Evolutionary conservation across 2,329 filamentous ascomycete genomes (phyloP), one percentile per base, ranked within the genome.

Genomic region (Arachnopeziza araneosa): DNA sequence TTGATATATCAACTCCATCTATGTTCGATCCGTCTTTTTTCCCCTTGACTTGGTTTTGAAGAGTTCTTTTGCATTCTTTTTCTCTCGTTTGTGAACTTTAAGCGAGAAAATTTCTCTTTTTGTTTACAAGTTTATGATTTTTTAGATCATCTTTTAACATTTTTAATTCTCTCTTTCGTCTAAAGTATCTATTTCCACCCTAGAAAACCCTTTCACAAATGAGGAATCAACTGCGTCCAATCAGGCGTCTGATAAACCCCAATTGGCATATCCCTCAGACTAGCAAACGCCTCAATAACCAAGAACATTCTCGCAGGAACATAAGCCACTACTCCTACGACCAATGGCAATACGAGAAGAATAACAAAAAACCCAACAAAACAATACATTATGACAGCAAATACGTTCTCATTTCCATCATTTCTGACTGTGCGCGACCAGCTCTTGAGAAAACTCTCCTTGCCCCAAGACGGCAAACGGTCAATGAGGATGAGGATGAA

Each of bases 401-500:
- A 44, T 17, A 44, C 36, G 17, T 44, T 44, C 12, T 44, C 36
- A 44, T 44, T 19, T 44, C 36, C 36, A 2, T 19, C 17, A 4
- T 44, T 6, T 4, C 4, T 44, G 12, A 44, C 36, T 3, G 17
- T 44, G 6, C 17, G 12, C 17, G 36, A 44, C 36, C 36, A 44
- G 36, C 36, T 44, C 12, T 44, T 44, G 36, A 44, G 6, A 14
- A 44, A 44, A 44, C 36, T 44, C 36, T 44, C 36, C 36, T 44
- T 19, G 17, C 36, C 36, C 26, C 21, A 10, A 57, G 8, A 12
- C 19, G 17, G 6, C 44, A 44, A 44, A 19, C 36, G 36, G 17
- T 22, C 59, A 50, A 58, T 24, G 17, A 56, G 30, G 21, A 60
- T 57, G 5, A 63, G 52, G 23, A 49, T 22, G 8, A 64, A 24